Base-by-base conservation (phyloP, 345 rosid species). In the Firmiana major region DNA sequence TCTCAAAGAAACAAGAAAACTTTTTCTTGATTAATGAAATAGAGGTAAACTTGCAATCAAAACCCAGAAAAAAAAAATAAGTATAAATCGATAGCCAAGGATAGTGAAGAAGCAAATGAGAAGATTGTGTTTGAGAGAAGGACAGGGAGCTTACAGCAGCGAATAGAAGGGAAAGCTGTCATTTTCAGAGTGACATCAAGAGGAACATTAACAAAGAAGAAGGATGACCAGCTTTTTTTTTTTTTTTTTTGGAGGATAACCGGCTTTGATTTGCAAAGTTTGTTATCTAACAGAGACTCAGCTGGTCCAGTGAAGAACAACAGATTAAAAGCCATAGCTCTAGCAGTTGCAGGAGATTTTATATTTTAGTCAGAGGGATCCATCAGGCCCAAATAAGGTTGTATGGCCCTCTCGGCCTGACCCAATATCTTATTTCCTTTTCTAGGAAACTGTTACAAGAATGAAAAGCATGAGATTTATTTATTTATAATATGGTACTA, bases 111-210 rank as follows among this genome's bases (percentile, higher is more conserved):
- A 43, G 57, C 13, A 24, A 24, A 68, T 46, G 71, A 43, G 6
- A 22, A 21, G 55, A 45, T 68, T 68, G 72, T 55, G 16, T 70
- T 16, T 48, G 8, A 16, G 60, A 51, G 74, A 51, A 7, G 60
- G 9, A 9, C 9, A 17, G 28, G 5, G 31, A 71, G 9, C 74
- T 71, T 71, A 71, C 62, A 71, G 74, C 74, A 51, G 74, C 45
- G 26, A 51, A 71, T 17, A 19, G 74, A 71, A 71, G 60, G 9
- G 45, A 45, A 51, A 71, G 60, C 74, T 51, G 74, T 31, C 62
- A 71, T 70, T 70, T 42, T 38, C n/a, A 63, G 68, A 17, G 31
- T 34, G 15, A 66, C 51, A 66, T 38, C 51, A 24, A 69, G 34
- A 67, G 53, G 10, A 66, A 9, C 34, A 66, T 13, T 9, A 69